These are phyloP conservation scores for Dipteronia dyeriana DNA, from an alignment of 345 rosid genomes.

Conservation along the genomic window DNA sequence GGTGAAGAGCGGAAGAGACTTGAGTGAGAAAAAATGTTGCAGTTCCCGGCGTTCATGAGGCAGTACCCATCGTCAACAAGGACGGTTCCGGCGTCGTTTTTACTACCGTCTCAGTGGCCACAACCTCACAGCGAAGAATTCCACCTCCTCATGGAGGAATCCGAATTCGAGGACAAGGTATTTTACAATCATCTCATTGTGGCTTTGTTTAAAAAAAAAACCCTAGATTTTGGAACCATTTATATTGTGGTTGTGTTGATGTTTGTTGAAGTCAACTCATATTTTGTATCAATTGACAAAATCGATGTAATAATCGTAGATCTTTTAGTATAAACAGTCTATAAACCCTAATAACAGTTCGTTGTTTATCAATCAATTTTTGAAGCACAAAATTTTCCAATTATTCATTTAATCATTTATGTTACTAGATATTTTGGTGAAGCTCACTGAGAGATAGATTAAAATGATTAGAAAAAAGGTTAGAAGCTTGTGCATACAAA, in stretches of 20 bases:
- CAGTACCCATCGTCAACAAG: conserved; percentile 66
- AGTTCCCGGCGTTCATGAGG: conserved; percentile 82
- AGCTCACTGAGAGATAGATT: neutral
- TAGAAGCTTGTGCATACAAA: neutral
- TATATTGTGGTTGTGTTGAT: too few species aligned
- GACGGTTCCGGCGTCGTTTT: conserved; percentile 61
- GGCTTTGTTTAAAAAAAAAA: neutral
- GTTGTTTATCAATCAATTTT: neutral
- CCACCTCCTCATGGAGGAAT: conserved; percentile 87
- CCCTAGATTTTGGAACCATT: neutral
- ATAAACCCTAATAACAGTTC: neutral
- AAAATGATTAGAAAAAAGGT: neutral
- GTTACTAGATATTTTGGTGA: neutral
- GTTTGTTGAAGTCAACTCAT: neutral
- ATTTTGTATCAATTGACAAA: neutral
- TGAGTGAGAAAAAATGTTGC: conserved; percentile 51
- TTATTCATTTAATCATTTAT: neutral
- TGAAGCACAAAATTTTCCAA: neutral
- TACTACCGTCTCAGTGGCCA: conserved; percentile 76
- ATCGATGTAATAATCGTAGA: neutral
- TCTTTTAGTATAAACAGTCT: neutral
- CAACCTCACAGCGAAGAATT: conserved; percentile 77
- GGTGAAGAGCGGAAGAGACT: neutral
- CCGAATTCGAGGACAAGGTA: conserved; percentile 80
- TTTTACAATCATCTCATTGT: neutral